Base-by-base conservation (phyloP, 768 basidiomycete species). In the Aureoboletus auriporus region DNA sequence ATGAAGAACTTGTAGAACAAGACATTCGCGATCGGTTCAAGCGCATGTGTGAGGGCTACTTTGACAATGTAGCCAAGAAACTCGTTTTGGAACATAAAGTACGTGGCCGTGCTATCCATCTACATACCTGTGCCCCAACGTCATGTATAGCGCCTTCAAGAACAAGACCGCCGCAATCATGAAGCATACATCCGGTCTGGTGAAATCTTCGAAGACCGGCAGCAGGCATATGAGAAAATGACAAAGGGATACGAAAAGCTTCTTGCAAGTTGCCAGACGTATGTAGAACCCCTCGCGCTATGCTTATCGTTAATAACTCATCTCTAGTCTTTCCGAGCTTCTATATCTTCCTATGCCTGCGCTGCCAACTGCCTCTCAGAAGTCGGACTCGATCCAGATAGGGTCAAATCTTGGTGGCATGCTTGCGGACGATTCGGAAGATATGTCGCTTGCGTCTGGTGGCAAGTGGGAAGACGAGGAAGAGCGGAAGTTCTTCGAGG, bases 391-490 rank as follows among this genome's bases (percentile, higher is more conserved):
- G 1, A 91, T 93, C 36, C 74, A 84, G 36, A 88, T 93, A 28
- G 88, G 85, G 16, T 63, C 70, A n/a, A 71, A 62, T 51, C 49
- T 59, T 5, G 69, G 68, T 63, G 80, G 46, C 66, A 59, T 68
- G 17, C 59, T 62, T 10, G 71, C 73, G 6, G 82, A 78, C 20
- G 82, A 83, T 10, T 71, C 75, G 1, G 86, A 92, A 8, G 82
- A 87, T 39, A 47, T 46, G 3, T 61, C 71, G 23, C 55, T 72
- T 9, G 65, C 66, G 5, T 69, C 76, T 3, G 85, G 87, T 6
- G 88, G 93, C 4, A 93, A 97, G 66, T 99, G 96, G 96, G 92
- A 92, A 66, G 96, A 98, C 57, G 96, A 98, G 56, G 95, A 99
- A 70, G 95, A 97, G 64, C 76, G 88, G 20, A 75, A 84, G 50